Evolutionary conservation across 768 basidiomycete genomes (phyloP).

Genomic region (Astraeus odoratus): DNA sequence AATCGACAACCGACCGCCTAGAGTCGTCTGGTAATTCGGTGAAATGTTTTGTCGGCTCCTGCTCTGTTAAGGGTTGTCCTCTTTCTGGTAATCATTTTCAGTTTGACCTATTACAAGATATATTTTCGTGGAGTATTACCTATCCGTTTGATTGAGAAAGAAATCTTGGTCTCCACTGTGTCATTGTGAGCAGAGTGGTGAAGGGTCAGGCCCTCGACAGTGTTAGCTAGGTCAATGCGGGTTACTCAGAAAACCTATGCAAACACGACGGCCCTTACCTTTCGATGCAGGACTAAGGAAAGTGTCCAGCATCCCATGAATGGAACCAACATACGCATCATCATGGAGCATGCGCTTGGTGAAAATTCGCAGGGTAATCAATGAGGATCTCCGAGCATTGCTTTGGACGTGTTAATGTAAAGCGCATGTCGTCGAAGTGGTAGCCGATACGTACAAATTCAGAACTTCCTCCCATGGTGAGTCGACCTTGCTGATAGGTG

Average conservation of each 20-base stretch:
- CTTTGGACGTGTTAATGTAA: neutral
- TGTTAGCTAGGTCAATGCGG: neutral
- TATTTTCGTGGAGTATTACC: too few species aligned
- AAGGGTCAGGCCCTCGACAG: neutral
- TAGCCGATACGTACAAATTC: neutral
- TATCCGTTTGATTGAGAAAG: conserved; percentile 2
- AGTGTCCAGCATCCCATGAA: neutral
- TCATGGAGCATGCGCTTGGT: conserved; percentile 2
- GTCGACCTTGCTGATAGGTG: neutral
- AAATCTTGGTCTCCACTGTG: neutral
- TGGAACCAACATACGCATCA: conserved; percentile 5
- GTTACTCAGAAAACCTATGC: neutral
- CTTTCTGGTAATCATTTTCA: neutral
- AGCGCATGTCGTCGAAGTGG: neutral
- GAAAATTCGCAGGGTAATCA: conserved; percentile 6
- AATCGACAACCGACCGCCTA: too few species aligned
- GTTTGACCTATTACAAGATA: too few species aligned
- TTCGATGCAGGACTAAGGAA: neutral
- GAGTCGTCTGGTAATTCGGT: too few species aligned
- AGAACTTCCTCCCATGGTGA: conserved; percentile 3
- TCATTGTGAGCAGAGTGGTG: neutral
- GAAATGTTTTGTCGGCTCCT: too few species aligned
- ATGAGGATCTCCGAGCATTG: conserved; percentile 1
- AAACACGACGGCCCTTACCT: neutral
- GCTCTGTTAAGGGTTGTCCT: too few species aligned